phyloP scores from a whole-genome alignment of 23 red algal genomes.

The Gracilaria caudata region DNA sequence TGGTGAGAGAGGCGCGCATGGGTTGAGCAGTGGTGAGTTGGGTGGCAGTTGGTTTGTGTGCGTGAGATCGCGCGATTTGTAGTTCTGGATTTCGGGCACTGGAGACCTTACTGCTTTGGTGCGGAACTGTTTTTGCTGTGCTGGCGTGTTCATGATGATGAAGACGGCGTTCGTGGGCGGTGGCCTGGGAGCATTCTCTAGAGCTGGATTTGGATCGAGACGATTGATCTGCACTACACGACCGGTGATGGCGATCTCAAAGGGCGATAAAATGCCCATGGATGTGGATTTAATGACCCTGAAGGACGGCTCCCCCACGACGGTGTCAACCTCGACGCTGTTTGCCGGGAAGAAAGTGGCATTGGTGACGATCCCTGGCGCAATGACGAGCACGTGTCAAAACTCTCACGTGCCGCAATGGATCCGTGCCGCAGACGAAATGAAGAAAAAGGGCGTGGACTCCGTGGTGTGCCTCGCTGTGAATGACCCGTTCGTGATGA shows the following conservation, averaged over 20 bases:
- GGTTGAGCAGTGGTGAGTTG: no score
- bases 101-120: neutral
- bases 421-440: conserved; percentile 52
- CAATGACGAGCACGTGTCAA: conserved; percentile 88
- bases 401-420: conserved; percentile 83
- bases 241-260: conserved; percentile 8
- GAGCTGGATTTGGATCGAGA: no score
- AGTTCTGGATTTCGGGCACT: no score
- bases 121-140: no score
- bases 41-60: no score
- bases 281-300: conserved; percentile 67
- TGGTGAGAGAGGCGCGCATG: no score
- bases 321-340: conserved; percentile 41
- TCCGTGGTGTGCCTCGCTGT: conserved; percentile 81
- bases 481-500: conserved; percentile 96
- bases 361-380: conserved; percentile 86
- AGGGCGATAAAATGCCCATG: conserved; percentile 57
- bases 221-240: no score
- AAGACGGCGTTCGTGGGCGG: neutral
- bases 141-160: no score
- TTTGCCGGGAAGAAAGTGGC: conserved; percentile 89
- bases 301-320: conserved; percentile 40
- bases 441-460: conserved; percentile 76
- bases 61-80: no score
- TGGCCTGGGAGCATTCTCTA: no score